phyloP scores from a whole-genome alignment of 1,139 yeast genomes.

The Eremothecium cymbalariae region DNA sequence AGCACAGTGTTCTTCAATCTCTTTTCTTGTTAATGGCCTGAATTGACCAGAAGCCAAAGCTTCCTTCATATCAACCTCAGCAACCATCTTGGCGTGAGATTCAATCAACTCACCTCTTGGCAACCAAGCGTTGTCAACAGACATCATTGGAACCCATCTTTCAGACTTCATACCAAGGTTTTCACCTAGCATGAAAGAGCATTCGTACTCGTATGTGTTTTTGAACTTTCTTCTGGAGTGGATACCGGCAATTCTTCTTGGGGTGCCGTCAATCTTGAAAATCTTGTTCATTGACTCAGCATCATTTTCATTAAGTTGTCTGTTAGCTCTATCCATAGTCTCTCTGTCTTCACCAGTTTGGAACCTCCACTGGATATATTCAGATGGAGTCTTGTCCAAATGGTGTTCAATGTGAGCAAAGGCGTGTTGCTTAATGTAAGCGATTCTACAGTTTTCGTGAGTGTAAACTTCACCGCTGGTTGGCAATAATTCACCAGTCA shows the following conservation, averaged over 20 bases:
- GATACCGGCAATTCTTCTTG: slow-evolving; percentile 93
- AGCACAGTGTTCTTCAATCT: slow-evolving; percentile 96
- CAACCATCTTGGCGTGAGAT: slow-evolving; percentile 97
- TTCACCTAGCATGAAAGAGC: slow-evolving; percentile 95
- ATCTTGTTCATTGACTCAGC: slow-evolving; percentile 98
- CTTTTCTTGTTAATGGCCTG: slow-evolving; percentile 99
- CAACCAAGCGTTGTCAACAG: slow-evolving; percentile 99
- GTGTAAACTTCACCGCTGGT: slow-evolving; percentile 97
- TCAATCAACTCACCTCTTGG: slow-evolving; percentile 99
- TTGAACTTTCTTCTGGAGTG: slow-evolving; percentile 99
- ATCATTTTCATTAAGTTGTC: slow-evolving; percentile 95
- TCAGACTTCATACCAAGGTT: slow-evolving; percentile 98
- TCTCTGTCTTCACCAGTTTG: slow-evolving; percentile 99
- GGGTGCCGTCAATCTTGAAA: slow-evolving; percentile 97
- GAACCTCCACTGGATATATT: slow-evolving; percentile 99
- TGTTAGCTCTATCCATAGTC: slow-evolving; percentile 99
- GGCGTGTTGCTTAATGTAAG: slow-evolving; percentile 99
- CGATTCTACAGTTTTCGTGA: slow-evolving; percentile 99
- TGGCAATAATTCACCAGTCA: slow-evolving; percentile 99
- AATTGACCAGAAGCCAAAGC: slow-evolving; percentile 99
- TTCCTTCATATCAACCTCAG: slow-evolving; percentile 99
- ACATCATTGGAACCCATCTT: slow-evolving; percentile 99
- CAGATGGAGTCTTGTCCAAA: slow-evolving; percentile 98
- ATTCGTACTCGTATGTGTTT: slow-evolving; percentile 99
- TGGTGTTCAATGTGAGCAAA: slow-evolving; percentile 98